Evolutionary conservation across 805 yeast genomes (phyloP).

Genomic region (Limtongia smithiae): DNA sequence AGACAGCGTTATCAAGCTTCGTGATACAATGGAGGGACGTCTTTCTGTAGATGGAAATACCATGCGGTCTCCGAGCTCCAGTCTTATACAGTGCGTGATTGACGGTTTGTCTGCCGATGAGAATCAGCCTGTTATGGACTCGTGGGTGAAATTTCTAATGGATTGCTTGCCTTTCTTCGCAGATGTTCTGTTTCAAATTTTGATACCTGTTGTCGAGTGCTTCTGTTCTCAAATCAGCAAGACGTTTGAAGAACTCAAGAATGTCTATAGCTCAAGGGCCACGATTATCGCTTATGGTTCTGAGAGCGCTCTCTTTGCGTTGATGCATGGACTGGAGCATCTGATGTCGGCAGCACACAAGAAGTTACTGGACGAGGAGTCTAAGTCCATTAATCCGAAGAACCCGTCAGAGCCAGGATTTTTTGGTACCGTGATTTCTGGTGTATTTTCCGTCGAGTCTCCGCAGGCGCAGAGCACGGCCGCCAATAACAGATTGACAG

Average conservation of each 20-base stretch:
- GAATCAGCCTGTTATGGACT: constrained; percentile 44
- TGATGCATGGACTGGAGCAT: constrained; percentile 61
- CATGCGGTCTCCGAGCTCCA: constrained; percentile 22
- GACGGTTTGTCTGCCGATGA: constrained; percentile 48
- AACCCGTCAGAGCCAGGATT: constrained; percentile 47
- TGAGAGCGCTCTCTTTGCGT: constrained; percentile 43
- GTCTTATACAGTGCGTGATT: constrained; percentile 43
- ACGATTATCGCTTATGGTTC: constrained; percentile 6
- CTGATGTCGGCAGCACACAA: constrained; percentile 58
- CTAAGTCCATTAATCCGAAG: constrained; percentile 20
- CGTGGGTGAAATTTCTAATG: constrained; percentile 51
- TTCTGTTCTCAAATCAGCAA: constrained; percentile 43
- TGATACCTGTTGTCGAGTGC: constrained; percentile 53
- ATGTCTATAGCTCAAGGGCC: constrained; percentile 15
- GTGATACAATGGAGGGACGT: constrained; percentile 20
- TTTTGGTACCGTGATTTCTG: constrained; percentile 56
- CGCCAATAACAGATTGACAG: constrained; percentile 52
- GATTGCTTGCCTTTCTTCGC: constrained; percentile 51
- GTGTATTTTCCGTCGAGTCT: constrained; percentile 72
- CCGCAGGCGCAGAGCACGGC: constrained; percentile 45
- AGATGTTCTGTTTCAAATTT: constrained; percentile 52
- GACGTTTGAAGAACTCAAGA: constrained; percentile 37
- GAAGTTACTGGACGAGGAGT: constrained; percentile 29
- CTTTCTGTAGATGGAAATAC: constrained; percentile 5
- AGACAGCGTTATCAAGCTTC: constrained; percentile 27